phyloP scores from a whole-genome alignment of 2,329 filamentous ascomycete genomes.

The Fusarium liriodendri region DNA sequence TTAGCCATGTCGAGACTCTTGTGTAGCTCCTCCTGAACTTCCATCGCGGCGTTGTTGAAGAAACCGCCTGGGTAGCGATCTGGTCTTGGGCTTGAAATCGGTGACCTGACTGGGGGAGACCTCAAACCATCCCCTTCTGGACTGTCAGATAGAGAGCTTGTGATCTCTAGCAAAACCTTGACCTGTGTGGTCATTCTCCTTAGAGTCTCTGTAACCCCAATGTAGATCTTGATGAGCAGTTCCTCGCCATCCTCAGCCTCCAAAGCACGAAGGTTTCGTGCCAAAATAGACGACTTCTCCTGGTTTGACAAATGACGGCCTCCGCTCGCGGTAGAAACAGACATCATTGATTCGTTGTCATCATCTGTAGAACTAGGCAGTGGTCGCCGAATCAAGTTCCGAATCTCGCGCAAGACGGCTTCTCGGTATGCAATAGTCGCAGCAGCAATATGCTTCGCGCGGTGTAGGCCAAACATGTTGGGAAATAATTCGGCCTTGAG shows the following conservation, averaged over 20 bases:
- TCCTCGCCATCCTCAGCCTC: slow-evolving; percentile 87
- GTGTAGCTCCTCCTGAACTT: slow-evolving; percentile 80
- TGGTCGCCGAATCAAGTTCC: slow-evolving; percentile 83
- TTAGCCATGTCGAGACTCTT: slow-evolving; percentile 81
- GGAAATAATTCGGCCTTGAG: slow-evolving; percentile 77
- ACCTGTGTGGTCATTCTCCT: slow-evolving; percentile 89
- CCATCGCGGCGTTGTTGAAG: slow-evolving; percentile 49
- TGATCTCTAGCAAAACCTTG: slow-evolving; percentile 94
- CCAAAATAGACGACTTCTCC: slow-evolving; percentile 89
- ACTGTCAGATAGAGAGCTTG: slow-evolving; percentile 73
- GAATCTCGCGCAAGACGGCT: slow-evolving; percentile 85
- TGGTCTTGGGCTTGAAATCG: slow-evolving; percentile 63
- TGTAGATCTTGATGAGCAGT: slow-evolving; percentile 85
- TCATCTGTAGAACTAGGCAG: slow-evolving; percentile 95
- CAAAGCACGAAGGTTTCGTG: slow-evolving; percentile 86
- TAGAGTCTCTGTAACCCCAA: slow-evolving; percentile 87
- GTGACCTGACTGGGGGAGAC: slow-evolving; percentile 63
- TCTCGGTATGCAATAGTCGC: slow-evolving; percentile 90
- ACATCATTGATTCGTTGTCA: slow-evolving; percentile 90
- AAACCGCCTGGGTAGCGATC: slow-evolving; percentile 42
- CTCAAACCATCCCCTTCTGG: slow-evolving; percentile 53
- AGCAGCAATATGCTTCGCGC: slow-evolving; percentile 81
- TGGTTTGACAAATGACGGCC: slow-evolving; percentile 79
- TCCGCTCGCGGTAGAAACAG: slow-evolving; percentile 79
- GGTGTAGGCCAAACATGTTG: slow-evolving; percentile 81